Conservation (phyloP, 1,284 basidiomycete species). For the Peniophora sp. region DNA sequence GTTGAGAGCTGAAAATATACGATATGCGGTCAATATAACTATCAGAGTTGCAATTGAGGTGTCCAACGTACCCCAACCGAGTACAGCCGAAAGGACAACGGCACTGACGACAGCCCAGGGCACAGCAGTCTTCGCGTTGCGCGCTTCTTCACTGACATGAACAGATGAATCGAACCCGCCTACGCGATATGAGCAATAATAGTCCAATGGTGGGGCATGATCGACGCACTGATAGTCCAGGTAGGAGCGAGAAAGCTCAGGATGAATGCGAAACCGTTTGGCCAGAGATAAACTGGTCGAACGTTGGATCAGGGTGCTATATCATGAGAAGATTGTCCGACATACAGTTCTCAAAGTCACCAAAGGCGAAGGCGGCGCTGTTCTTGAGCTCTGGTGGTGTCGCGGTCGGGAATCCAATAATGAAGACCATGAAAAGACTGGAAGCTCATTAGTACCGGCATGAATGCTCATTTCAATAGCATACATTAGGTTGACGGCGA, state of each 20-base stretch:
- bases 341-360: constrained; percentile 26
- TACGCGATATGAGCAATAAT: no score
- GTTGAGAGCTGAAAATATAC: constrained; percentile 48
- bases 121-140: constrained; percentile 36
- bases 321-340: no score
- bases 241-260: constrained; percentile 38
- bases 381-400: constrained; percentile 35
- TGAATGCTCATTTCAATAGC: constrained; percentile 7
- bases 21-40: no score
- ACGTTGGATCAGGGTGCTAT: no score
- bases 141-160: constrained; percentile 31
- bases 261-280: constrained; percentile 35
- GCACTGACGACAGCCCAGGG: constrained; percentile 35
- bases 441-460: neutral
- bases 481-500: constrained; percentile 23
- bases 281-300: constrained; percentile 39
- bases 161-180: constrained; percentile 37
- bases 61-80: neutral
- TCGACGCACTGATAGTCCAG: constrained; percentile 30
- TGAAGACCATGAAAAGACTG: constrained; percentile 32
- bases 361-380: constrained; percentile 30
- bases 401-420: constrained; percentile 39
- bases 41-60: no score
- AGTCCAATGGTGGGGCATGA: no score
- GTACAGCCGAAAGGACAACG: constrained; percentile 12